phyloP scores from a whole-genome alignment of 768 basidiomycete genomes.

The Pisolithus tinctorius region DNA sequence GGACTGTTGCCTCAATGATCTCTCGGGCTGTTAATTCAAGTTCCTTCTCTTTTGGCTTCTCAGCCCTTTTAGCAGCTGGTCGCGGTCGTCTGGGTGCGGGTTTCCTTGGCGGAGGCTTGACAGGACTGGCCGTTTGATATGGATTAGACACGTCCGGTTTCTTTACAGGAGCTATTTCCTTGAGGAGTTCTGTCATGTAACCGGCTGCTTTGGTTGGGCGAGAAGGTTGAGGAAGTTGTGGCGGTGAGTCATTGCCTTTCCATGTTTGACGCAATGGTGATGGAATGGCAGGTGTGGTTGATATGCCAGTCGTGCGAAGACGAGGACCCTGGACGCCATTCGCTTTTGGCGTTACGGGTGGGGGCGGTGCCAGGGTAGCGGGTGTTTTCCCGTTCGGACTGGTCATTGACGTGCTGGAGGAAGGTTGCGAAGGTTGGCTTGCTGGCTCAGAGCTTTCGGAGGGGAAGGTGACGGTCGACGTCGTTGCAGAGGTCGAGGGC shows the following conservation, averaged over 20 bases:
- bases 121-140: constrained; percentile 67
- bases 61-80: constrained; percentile 27
- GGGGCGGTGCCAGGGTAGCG: constrained; percentile 18
- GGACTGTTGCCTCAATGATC: constrained; percentile 73
- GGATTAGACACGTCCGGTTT: constrained; percentile 69
- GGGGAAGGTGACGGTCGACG: constrained; percentile 16
- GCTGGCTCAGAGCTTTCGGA: constrained; percentile 26
- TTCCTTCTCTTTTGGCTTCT: constrained; percentile 24
- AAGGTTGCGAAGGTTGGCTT: constrained; percentile 24
- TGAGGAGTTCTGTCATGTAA: constrained; percentile 64
- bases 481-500: constrained; percentile 22
- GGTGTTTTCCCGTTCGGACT: constrained; percentile 20
- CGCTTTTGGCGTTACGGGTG: constrained; percentile 20
- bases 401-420: constrained; percentile 20
- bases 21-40: constrained; percentile 47
- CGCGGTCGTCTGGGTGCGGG: constrained; percentile 33
- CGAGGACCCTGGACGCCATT: constrained; percentile 23
- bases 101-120: constrained; percentile 42
- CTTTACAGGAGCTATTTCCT: constrained; percentile 60
- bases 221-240: constrained; percentile 24
- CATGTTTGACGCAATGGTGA: constrained; percentile 75
- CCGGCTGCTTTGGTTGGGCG: constrained; percentile 59
- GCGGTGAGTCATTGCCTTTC: constrained; percentile 40
- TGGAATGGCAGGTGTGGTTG: constrained; percentile 57
- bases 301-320: constrained; percentile 37